phyloP scores from a whole-genome alignment of 1,139 yeast genomes.

The Geotrichum bryndzae region DNA sequence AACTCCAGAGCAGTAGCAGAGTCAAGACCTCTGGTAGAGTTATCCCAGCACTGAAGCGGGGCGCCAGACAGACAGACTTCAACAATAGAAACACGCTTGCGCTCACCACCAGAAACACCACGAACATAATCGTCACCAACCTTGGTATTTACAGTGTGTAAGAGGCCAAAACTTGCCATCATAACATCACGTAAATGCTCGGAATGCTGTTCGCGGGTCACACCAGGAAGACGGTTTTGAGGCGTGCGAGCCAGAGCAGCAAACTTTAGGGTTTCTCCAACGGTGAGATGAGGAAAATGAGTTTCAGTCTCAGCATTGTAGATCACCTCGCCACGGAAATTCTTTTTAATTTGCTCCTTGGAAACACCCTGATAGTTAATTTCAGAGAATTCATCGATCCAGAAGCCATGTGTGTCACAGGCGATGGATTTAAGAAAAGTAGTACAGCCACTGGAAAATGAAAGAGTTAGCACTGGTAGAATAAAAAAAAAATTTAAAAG shows the following conservation, averaged over 20 bases:
- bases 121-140: slow-evolving; percentile 68
- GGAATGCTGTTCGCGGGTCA: slow-evolving; percentile 53
- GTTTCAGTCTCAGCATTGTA: slow-evolving; percentile 67
- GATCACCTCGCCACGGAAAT: slow-evolving; percentile 63
- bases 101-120: slow-evolving; percentile 83
- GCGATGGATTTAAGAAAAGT: slow-evolving; percentile 69
- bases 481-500: not conserved
- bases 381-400: slow-evolving; percentile 46
- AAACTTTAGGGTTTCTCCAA: slow-evolving; percentile 61
- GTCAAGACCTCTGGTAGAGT: slow-evolving; percentile 70
- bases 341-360: slow-evolving; percentile 43
- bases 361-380: slow-evolving; percentile 33
- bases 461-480: not conserved
- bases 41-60: slow-evolving; percentile 66
- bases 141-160: slow-evolving; percentile 61
- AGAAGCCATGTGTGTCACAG: slow-evolving; percentile 66
- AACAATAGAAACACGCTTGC: slow-evolving; percentile 76
- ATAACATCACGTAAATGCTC: slow-evolving; percentile 56
- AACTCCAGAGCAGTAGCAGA: slow-evolving; percentile 75
- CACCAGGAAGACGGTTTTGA: slow-evolving; percentile 53
- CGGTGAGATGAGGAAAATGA: slow-evolving; percentile 69
- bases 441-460: slow-evolving; percentile 51
- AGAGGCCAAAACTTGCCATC: slow-evolving; percentile 68
- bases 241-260: slow-evolving; percentile 66
- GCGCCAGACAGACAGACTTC: slow-evolving; percentile 60